phyloP scores from a whole-genome alignment of 2,329 filamentous ascomycete species.

The Aureobasidium uvarum region DNA sequence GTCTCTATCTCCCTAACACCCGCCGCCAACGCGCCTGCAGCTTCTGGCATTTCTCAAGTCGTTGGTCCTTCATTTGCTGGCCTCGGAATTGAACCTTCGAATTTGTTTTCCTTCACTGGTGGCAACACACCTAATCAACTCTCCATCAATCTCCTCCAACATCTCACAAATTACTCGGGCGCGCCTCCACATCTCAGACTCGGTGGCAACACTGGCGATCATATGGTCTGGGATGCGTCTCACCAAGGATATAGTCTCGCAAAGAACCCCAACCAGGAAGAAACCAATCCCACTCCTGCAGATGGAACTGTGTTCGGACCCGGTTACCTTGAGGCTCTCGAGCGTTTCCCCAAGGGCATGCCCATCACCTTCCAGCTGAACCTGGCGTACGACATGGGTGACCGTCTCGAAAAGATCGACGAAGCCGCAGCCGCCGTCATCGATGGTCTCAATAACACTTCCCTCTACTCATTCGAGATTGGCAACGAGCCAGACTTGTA shows the following conservation, averaged over 20 bases:
- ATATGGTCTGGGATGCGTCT: constrained; percentile 47
- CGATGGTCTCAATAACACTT: constrained; percentile 41
- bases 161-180: constrained; percentile 51
- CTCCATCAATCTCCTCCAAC: constrained; percentile 50
- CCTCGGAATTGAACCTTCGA: constrained; percentile 55
- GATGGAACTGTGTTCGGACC: constrained; percentile 51
- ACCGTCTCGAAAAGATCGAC: constrained; percentile 48
- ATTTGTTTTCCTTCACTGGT: constrained; percentile 54
- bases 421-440: constrained; percentile 44
- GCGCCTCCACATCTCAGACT: constrained; percentile 51
- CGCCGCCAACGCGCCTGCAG: constrained; percentile 34
- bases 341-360: constrained; percentile 52
- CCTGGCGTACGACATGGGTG: constrained; percentile 48
- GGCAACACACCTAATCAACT: constrained; percentile 44
- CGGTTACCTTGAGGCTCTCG: constrained; percentile 47
- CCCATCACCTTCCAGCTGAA: constrained; percentile 53
- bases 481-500: constrained; percentile 48
- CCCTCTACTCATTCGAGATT: constrained; percentile 46
- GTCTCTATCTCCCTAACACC: constrained; percentile 37
- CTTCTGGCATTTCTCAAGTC: constrained; percentile 37
- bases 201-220: constrained; percentile 54
- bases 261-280: constrained; percentile 39
- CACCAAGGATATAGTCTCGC: constrained; percentile 39
- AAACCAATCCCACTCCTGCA: constrained; percentile 45
- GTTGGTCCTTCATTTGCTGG: constrained; percentile 50